Conservation (phyloP, 805 yeast genomes). For the Ogataea henricii region DNA sequence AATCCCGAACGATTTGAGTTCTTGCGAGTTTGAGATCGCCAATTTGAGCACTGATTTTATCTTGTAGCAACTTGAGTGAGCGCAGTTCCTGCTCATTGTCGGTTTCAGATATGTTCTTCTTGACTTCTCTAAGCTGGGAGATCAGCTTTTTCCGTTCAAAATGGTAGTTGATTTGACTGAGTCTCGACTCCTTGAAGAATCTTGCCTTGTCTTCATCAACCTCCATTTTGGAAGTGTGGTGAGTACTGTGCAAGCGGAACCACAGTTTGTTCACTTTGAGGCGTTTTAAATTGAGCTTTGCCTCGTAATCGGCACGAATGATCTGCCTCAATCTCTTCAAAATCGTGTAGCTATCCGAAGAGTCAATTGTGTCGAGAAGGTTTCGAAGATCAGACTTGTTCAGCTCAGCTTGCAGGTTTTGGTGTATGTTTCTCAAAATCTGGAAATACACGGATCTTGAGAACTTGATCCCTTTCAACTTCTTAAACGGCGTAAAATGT, state of each 20-base stretch:
- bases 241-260: neutral
- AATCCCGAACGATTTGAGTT: neutral
- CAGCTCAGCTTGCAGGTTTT: neutral
- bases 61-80: neutral
- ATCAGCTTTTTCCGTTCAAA: neutral
- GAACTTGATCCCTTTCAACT: neutral
- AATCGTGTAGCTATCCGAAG: constrained; percentile 5
- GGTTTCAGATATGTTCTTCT: neutral
- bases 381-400: neutral
- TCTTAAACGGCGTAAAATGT: neutral
- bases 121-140: neutral
- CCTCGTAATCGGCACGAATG: neutral
- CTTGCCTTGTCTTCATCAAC: neutral
- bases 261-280: neutral
- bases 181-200: neutral
- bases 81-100: neutral
- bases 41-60: neutral
- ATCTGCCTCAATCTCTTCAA: constrained; percentile 6
- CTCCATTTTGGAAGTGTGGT: neutral
- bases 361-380: constrained; percentile 3
- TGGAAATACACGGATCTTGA: constrained; percentile 13
- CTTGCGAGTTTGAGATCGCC: neutral
- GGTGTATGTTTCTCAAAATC: constrained; percentile 10
- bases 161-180: neutral
- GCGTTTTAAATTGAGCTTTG: neutral